Evolutionary conservation across 2,329 filamentous ascomycete species (phyloP), one percentile per base, ranked within the genome.

Genomic region (Bipolaris sorokiniana): DNA sequence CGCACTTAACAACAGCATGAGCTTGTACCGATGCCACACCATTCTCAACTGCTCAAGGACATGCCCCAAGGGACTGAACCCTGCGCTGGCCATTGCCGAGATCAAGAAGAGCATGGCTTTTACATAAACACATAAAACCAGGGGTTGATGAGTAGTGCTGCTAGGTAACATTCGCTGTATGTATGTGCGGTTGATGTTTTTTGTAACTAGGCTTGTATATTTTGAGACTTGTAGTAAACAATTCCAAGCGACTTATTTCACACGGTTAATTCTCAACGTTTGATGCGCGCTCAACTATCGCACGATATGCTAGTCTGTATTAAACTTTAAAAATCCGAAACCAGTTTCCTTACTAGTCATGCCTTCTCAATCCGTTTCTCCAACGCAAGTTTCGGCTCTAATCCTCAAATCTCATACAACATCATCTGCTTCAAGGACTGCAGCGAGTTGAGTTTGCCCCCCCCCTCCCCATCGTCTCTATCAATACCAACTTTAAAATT

Each of bases 1-100:
- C 65, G 90, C 90, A 58, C 85, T 99, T 70, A 94, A 99, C 81
- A 99, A 99, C 86, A 95, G 90, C 77, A 99, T 99, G 95, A 96
- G 90, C 80, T 79, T 99, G 79, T 99, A 99, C 86, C 87, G 95
- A 75, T 99, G 95, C 86, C 95, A 99, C 85, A 99, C 95, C 64
- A 99, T 99, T 77, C 87, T 99, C 71, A 99, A 99, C 86, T 99
- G 94, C 88, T 94, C 93, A 67, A 86, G 92, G 79, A 97, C 94
- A 54, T 99, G 95, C 81, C 95, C 95, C 76, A 99, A 99, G 91
- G 95, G 95, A 44, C 81, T 99, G 70, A 99, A 99, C 84, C 95
- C 95, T 18, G 95, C 91, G 65, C 84, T 91, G 76, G 95, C 95
- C 16, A 96, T 99, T 81, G 93, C 93, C 51, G 90, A 97, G 84